Evolutionary conservation across 108 stramenopile species (phyloP).

Genomic region (Pseudonitzschia pungens): DNA sequence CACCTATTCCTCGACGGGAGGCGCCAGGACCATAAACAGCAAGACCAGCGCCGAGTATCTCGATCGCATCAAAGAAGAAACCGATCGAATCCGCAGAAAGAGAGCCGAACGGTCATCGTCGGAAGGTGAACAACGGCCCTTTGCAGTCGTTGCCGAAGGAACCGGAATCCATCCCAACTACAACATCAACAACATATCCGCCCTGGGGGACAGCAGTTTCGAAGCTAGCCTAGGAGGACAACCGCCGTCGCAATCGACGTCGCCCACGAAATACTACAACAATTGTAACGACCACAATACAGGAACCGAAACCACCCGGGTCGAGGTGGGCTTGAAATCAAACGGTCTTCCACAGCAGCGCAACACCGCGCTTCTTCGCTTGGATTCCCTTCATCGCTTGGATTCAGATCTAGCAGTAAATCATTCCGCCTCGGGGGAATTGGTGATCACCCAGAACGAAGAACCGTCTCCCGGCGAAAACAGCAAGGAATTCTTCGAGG

Average conservation of each 20-base stretch:
- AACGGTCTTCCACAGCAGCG: neutral
- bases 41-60: neutral
- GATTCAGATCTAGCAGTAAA: no score
- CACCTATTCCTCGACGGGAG: neutral
- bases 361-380: no score
- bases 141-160: neutral
- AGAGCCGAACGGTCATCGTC: neutral
- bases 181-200: neutral
- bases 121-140: neutral
- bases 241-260: no score
- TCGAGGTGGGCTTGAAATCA: neutral
- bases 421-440: no score
- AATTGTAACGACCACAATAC: no score
- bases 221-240: neutral
- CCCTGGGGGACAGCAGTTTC: neutral
- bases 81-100: conserved; percentile 23
- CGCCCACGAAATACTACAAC: no score
- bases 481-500: no score
- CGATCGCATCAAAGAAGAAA: conserved; percentile 31
- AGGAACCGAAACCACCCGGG: no score
- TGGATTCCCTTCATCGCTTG: no score
- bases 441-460: no score
- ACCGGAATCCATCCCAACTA: neutral
- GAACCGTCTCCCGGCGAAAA: no score
- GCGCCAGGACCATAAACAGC: neutral